These are phyloP conservation scores for Raphanus raphanistrum DNA, from an alignment of 345 rosid species.

Conservation along the genomic window DNA sequence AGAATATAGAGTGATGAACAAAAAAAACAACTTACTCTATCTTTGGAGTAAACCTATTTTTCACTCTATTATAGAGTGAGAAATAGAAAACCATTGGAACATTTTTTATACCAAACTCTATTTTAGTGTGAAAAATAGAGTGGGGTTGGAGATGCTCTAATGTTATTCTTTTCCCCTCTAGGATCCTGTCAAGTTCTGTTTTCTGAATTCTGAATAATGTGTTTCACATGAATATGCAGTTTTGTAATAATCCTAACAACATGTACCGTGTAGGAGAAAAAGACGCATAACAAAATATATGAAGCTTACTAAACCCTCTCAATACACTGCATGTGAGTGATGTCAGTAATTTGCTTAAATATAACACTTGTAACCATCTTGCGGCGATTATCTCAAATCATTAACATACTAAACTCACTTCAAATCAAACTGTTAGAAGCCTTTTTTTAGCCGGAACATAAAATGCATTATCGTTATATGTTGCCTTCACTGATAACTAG, in stretches of 20 bases:
- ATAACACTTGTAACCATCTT: slow-evolving; percentile 11
- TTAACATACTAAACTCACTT: neutral
- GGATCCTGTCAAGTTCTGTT: neutral
- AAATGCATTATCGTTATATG: neutral
- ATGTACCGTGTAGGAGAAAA: neutral
- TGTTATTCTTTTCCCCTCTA: neutral
- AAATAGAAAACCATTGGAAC: too few relatives aligned
- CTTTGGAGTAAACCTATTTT: too few relatives aligned
- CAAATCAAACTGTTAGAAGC: neutral
- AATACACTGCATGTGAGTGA: slow-evolving; percentile 5
- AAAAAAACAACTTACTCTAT: too few relatives aligned
- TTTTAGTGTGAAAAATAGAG: too few relatives aligned
- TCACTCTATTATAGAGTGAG: too few relatives aligned
- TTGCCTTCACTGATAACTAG: neutral
- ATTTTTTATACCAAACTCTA: too few relatives aligned
- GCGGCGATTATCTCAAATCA: slow-evolving; percentile 2
- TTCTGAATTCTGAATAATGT: neutral
- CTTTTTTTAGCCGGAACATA: neutral
- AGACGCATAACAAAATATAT: neutral
- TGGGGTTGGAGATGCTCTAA: too few relatives aligned
- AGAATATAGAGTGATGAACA: too few relatives aligned
- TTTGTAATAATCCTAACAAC: neutral
- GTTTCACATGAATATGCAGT: neutral
- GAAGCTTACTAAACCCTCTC: neutral
- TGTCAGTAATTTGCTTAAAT: neutral